Percentiles rank a stretch among this genome's conserved stretches.
phyloP scores from a whole-genome alignment of 768 basidiomycete species.

The Rhodotorula graminis region DNA sequence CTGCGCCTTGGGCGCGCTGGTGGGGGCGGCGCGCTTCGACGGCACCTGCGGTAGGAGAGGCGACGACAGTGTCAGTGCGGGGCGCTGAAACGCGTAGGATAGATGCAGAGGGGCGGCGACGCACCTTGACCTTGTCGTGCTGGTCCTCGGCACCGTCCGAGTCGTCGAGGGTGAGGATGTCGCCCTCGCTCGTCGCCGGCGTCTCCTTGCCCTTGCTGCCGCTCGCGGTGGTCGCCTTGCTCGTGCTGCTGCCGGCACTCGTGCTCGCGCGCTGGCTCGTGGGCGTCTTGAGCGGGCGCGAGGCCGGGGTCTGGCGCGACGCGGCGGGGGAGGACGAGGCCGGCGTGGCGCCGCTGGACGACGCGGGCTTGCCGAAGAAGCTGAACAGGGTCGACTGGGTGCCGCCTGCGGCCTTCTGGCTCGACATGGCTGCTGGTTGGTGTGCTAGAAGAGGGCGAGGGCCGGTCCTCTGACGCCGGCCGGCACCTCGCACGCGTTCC shows the following conservation, averaged over 20 bases:
- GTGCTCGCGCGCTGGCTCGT: not conserved
- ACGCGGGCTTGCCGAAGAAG: conserved; percentile 23
- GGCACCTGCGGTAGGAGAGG: not conserved
- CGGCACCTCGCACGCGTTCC: not conserved
- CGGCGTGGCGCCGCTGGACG: not conserved
- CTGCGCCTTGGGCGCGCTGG: not conserved
- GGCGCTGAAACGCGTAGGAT: too few relatives aligned
- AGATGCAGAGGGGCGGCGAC: too few relatives aligned
- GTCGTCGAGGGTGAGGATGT: not conserved
- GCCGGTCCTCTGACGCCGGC: too few relatives aligned
- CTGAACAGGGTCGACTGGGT: conserved; percentile 12
- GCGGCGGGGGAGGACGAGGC: not conserved
- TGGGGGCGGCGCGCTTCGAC: not conserved
- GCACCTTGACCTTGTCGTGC: conserved; percentile 3
- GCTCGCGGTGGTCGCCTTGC: not conserved
- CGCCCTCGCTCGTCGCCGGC: conserved; percentile 11
- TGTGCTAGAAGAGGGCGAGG: not conserved
- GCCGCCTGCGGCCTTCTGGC: not conserved
- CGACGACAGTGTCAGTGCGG: too few relatives aligned
- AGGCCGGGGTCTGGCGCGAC: conserved; percentile 1
- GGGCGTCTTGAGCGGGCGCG: not conserved
- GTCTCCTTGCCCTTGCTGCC: not conserved
- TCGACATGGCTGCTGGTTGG: not conserved
- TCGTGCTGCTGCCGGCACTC: not conserved
- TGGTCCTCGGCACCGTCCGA: not conserved